These are phyloP conservation scores for Neonectria sp. DNA, from an alignment of 2,329 filamentous ascomycete genomes.

Conservation along the genomic window DNA sequence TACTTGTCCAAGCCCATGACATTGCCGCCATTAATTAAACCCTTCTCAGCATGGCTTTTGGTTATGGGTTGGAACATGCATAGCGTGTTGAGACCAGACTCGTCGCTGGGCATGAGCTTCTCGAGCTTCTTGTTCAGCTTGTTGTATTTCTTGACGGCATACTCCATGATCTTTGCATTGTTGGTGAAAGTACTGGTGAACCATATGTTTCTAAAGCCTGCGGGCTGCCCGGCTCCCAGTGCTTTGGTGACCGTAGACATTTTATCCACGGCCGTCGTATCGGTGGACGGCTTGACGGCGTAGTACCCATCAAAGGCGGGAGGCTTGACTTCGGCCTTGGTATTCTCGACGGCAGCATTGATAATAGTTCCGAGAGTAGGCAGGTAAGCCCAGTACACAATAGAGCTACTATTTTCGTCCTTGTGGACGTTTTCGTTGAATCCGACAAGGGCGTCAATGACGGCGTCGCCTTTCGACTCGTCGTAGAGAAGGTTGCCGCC, in stretches of 20 bases:
- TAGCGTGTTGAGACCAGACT: constrained; percentile 49
- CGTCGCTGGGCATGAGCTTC: constrained; percentile 40
- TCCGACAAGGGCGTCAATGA: constrained; percentile 51
- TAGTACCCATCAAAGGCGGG: constrained; percentile 51
- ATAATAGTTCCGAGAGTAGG: constrained; percentile 50
- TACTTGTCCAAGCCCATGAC: constrained; percentile 52
- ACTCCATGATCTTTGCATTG: constrained; percentile 52
- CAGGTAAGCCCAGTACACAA: constrained; percentile 53
- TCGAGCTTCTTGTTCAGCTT: constrained; percentile 47
- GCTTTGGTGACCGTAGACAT: constrained; percentile 51
- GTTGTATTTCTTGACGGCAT: constrained; percentile 51
- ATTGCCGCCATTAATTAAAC: constrained; percentile 51
- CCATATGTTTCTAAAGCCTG: constrained; percentile 53
- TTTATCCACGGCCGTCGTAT: constrained; percentile 47
- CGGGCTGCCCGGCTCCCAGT: constrained; percentile 48
- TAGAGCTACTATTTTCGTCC: constrained; percentile 52
- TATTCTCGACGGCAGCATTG: constrained; percentile 52
- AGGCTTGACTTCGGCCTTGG: constrained; percentile 44
- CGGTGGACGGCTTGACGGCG: constrained; percentile 39
- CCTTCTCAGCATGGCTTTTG: constrained; percentile 49
- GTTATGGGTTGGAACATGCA: constrained; percentile 54
- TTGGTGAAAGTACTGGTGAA: constrained; percentile 56
- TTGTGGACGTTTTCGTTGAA: constrained; percentile 51
- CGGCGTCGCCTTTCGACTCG: constrained; percentile 34
- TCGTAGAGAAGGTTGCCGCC: constrained; percentile 50